Conservation (phyloP, 2,329 filamentous ascomycete species). For the Diplocarpon rosae region DNA sequence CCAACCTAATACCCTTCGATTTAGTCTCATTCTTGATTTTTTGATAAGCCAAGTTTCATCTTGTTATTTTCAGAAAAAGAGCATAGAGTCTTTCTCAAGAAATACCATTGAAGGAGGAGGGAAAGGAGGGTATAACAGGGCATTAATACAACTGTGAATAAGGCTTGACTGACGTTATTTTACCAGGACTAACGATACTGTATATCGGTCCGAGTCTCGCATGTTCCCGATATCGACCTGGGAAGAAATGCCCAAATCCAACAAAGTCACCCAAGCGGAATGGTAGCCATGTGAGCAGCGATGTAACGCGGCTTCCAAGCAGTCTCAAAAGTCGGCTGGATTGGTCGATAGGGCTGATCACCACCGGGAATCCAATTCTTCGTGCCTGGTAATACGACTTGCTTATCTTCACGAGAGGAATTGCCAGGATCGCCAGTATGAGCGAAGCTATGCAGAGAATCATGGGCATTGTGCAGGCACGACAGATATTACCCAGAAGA, state of each 20-base stretch:
- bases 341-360: constrained; percentile 7
- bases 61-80: too few species aligned
- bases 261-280: constrained; percentile 8
- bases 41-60: not conserved
- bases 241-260: constrained; percentile 5
- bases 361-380: constrained; percentile 9
- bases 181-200: constrained; percentile 4
- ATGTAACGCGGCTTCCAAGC: constrained; percentile 1
- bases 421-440: too few species aligned
- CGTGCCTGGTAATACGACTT: constrained; percentile 7
- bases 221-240: constrained; percentile 7
- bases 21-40: not conserved
- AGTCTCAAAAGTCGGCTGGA: constrained; percentile 6
- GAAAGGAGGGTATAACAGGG: too few species aligned
- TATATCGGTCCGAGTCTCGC: constrained; percentile 9
- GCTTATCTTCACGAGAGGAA: not conserved
- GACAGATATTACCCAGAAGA: too few species aligned
- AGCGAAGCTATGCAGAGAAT: too few species aligned
- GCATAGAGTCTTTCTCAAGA: too few species aligned
- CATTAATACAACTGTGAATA: too few species aligned
- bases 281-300: constrained; percentile 4
- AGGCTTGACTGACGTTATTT: too few species aligned
- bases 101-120: too few species aligned
- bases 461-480: too few species aligned
- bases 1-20: constrained; percentile 1